Evolutionary conservation across 768 basidiomycete genomes (phyloP), one percentile per base, ranked within the genome.

Genomic region (Auriscalpium microsporum): DNA sequence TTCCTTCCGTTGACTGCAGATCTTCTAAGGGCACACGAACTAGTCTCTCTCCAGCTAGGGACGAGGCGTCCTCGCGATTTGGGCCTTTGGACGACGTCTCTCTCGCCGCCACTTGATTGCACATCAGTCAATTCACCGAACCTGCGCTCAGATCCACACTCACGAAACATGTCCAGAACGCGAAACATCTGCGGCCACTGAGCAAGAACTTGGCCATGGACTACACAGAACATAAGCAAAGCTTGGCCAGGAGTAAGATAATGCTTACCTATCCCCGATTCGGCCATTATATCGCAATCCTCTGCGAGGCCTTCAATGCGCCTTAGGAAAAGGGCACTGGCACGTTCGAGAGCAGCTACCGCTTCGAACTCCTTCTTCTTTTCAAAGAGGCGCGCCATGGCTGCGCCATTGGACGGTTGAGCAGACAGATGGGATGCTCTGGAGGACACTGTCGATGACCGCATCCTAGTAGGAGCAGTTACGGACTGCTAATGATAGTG

Each of bases 131-230:
- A 28, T 4, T 33, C 8, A 23, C 33, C 14, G 2, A 35, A 8
- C 4, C 4, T 2, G 28, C 28, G 16, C 7, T 46, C 37, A 46
- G 0, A 28, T 13, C 28, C 19, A 21, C n/a, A 57, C 84, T 63
- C 62, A 90, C 88, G 63, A 65, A 88, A 90, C 56, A 83, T 72
- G 55, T 71, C 78, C 49, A 90, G 71, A 52, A 87, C 87, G 60
- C 82, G 78, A 63, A 90, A 90, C 88, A 90, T 90, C 65, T 80
- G 81, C 10, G 86, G 84, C 87, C 87, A 90, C 58, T 89, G 86
- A 55, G 81, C 81, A 23, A 88, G 77, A 4, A 90, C 86, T 64
- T 88, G 80, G 10, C 87, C 87, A 58, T 86, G 84, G 36, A 85
- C 87, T 89, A 50, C 19, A 48, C 53, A 38, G 14, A 4, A 21